Evolutionary conservation across 768 basidiomycete species (phyloP), one percentile per base, ranked within the genome.

Genomic region (Boletus sp.): DNA sequence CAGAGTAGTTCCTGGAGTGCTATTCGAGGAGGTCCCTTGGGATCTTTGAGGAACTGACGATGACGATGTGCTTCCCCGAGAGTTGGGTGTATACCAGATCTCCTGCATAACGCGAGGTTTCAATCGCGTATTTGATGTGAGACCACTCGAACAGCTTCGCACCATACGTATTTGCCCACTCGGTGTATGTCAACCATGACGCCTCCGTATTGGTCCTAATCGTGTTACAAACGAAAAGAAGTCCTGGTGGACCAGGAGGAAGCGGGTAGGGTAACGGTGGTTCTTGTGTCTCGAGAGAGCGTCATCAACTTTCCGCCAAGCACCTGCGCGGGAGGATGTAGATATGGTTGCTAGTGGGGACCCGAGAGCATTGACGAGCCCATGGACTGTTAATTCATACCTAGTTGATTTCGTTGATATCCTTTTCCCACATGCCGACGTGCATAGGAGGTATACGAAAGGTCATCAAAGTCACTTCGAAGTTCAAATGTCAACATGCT

Each of bases 1-100:
- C 80, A 5, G 81, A 81, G 59, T 82, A 82, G 45, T 79, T 76
- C 11, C 59, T 63, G 3, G 78, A 77, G 9, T 79, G 76, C 36
- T 68, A 60, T 40, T 82, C 80, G 39, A 84, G 72, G 39, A 84
- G 72, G 52, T 81, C 81, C 20, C 69, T 61, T 3, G 74, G 77
- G 24, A 73, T 72, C 57, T 75, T 73, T 39, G 69, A 69, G 12
- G 74, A 74, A 62, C 75, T 82, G 41, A 84, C 58, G 53, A 83
- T 65, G 42, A 84, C 62, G 30, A 77, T 73, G 30, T 69, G 67
- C n/a, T 74, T 71, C 54, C 78, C 81, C 59, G 79, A 76, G 7
- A 78, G 67, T 32, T 70, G 73, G 47, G 80, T 77, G 20, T 78
- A 77, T 10, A 84, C 73, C 4, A 85, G 63, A 8, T 77, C 68